phyloP scores from a whole-genome alignment of 192 early-diverging fungal genomes.

The Umbelopsis ramanniana region DNA sequence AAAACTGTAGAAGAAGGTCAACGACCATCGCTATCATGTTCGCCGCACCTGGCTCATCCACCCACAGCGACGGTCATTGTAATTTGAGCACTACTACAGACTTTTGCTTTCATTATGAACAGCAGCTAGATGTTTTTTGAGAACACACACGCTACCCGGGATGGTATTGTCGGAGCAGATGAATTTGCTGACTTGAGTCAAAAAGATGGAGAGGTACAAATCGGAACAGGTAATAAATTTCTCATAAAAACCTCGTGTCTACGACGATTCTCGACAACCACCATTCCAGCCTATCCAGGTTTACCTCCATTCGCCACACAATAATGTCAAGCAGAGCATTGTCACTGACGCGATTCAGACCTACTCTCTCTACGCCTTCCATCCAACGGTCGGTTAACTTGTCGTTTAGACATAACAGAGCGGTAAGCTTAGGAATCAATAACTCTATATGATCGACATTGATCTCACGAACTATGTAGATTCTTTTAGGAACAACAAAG shows the following conservation, averaged over 20 bases:
- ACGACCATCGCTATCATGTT: no score
- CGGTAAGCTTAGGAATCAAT: neutral
- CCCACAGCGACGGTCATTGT: no score
- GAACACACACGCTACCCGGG: neutral
- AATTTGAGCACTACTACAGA: no score
- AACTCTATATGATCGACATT: neutral
- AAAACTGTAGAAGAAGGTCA: no score
- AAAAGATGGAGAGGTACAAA: neutral
- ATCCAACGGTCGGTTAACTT: neutral
- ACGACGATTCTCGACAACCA: neutral
- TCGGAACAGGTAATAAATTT: neutral
- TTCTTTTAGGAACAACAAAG: constrained; percentile 15
- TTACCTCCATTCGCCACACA: neutral
- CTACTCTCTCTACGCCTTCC: neutral
- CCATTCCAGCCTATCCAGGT: neutral
- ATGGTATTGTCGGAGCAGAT: neutral
- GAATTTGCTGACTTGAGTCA: neutral
- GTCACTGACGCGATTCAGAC: constrained; percentile 13
- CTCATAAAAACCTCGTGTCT: neutral
- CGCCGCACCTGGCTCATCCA: no score
- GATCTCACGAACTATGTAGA: constrained; percentile 17
- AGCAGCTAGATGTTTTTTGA: neutral
- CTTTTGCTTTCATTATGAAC: no score
- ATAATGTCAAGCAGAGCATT: constrained; percentile 7
- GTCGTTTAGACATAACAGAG: neutral